Base-by-base conservation (phyloP, 768 basidiomycete species). In the Phylloporus sp. region DNA sequence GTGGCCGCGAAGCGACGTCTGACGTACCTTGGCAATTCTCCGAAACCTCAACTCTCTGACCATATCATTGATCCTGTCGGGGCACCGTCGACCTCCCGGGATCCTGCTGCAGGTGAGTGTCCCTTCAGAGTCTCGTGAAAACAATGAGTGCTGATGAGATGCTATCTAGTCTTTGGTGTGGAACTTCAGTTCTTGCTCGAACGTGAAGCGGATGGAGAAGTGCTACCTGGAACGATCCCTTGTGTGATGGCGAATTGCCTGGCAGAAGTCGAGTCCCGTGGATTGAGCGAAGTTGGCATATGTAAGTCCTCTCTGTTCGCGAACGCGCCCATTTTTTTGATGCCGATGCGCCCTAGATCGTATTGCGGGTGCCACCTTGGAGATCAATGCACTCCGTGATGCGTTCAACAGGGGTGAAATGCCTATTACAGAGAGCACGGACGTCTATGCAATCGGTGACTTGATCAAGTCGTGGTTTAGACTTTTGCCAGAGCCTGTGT, bases 391-490 rank as follows among this genome's bases (percentile, higher is more conserved):
- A 13, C 74, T 91, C 29, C 85, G 82, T 54, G 85, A 90, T 0
- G 82, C 81, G 11, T 85, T 90, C 69, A 90, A 92, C 69, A 73
- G 80, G 81, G 82, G 85, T 50, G 80, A 84, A 60, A 77, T 72
- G 60, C 86, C 86, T 2, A 77, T 86, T 59, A 70, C 77, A 31
- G 65, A 73, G 31, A 73, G 67, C 23, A 82, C 82, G 1, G 91
- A 94, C 59, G 85, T 93, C 38, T 85, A 91, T 66, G 87, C 88
- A 29, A 80, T 93, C 32, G 84, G 90, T 53, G 91, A 91, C 63
- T 71, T 88, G 53, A 78, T 94, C 64, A 92, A 92, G 71, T 80
- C 85, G 0, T 93, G 88, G 88, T 86, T 93, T 75, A 81, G 91
- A 29, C 73, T 86, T 12, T 73, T 94, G 15, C 91, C 91, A 11